A percentile compares a stretch with the other conserved stretches of the same genome.
These are phyloP conservation scores for Ganoderma resinaceum DNA, from an alignment of 1,284 basidiomycete genomes.

Conservation along the genomic window DNA sequence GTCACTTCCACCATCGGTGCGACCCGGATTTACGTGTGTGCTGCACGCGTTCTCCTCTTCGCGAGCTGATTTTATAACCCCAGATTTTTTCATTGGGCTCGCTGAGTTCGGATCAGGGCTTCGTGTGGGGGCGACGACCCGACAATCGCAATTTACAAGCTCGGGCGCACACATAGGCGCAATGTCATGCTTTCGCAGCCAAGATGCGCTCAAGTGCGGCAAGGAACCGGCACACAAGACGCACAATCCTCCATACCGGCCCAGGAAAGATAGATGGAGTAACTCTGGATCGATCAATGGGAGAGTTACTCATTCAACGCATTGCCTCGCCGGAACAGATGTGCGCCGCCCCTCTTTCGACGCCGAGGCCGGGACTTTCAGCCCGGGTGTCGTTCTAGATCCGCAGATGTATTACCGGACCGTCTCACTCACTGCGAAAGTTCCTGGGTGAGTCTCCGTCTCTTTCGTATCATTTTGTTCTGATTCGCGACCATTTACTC, in stretches of 20 bases:
- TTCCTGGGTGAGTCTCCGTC: constrained; percentile 19
- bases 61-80: constrained; percentile 16
- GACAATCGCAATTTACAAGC: neutral
- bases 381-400: constrained; percentile 14
- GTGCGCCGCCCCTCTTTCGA: neutral
- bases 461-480: constrained; percentile 14
- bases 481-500: constrained; percentile 15
- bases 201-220: neutral
- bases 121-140: constrained; percentile 3
- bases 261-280: neutral
- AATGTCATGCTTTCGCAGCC: no score
- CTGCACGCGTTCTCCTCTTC: constrained; percentile 11
- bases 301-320: neutral
- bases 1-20: neutral
- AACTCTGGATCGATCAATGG: neutral
- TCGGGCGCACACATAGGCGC: neutral
- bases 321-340: neutral
- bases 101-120: neutral
- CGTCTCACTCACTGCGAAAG: constrained; percentile 4
- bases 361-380: constrained; percentile 1
- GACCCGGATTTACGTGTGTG: constrained; percentile 19
- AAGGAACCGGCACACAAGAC: neutral
- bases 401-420: constrained; percentile 5
- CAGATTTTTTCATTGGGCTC: neutral
- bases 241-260: neutral